A percentile compares a stretch with the other conserved stretches of the same genome.
phyloP scores from a whole-genome alignment of 176 grass and related monocot genomes.

The Eleusine coracana region DNA sequence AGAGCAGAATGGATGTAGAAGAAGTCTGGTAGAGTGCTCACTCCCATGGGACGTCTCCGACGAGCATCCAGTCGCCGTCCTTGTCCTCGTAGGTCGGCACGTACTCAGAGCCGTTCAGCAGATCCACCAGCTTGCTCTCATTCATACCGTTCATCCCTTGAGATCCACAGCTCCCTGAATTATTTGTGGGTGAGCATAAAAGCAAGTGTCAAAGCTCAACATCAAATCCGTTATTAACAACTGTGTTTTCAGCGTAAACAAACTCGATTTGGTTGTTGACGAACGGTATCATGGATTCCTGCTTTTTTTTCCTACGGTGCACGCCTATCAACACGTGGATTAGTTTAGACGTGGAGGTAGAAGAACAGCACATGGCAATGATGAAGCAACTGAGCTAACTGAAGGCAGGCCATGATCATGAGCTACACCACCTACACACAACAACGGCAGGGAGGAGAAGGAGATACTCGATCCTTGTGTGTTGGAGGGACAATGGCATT shows the following conservation, averaged over 20 bases:
- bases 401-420: conserved; percentile 31
- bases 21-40: conserved; percentile 42
- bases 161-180: conserved; percentile 64
- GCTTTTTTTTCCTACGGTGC: background rate
- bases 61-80: conserved; percentile 97
- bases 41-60: conserved; percentile 96
- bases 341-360: conserved; percentile 12
- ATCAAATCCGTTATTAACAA: background rate
- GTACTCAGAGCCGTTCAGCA: conserved; percentile 78
- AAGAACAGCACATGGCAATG: conserved; percentile 49
- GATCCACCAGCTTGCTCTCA: conserved; percentile 72
- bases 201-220: background rate
- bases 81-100: conserved; percentile 94
- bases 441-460: background rate
- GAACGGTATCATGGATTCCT: background rate
- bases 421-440: background rate
- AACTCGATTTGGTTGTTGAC: background rate
- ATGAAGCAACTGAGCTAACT: conserved; percentile 36
- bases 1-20: background rate
- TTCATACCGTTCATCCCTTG: conserved; percentile 72
- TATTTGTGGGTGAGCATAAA: background rate
- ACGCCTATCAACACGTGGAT: conserved; percentile 39
- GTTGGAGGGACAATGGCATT: conserved; percentile 42
- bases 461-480: background rate
- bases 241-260: background rate